Percentiles rank a stretch among this genome's conserved stretches.
These are phyloP conservation scores for Leccinum barrowsii DNA, from an alignment of 768 basidiomycete species.

Conservation along the genomic window DNA sequence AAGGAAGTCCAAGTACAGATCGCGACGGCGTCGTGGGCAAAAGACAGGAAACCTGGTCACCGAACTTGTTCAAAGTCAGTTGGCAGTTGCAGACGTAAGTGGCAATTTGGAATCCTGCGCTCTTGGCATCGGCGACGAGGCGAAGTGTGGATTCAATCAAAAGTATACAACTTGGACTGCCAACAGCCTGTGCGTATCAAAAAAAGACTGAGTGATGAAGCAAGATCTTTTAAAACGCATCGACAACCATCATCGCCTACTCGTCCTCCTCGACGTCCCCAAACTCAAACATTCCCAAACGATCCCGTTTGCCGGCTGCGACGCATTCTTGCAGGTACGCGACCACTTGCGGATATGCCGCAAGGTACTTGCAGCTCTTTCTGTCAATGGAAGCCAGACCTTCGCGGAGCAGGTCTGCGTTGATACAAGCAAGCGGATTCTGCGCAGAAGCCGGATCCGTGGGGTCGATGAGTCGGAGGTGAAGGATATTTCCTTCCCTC, in stretches of 20 bases:
- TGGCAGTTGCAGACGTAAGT: not conserved
- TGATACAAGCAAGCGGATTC: slow-evolving; percentile 77
- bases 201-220: not conserved
- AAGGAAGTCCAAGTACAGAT: not conserved
- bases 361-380: slow-evolving; percentile 70
- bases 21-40: not conserved
- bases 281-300: slow-evolving; percentile 85
- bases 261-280: slow-evolving; percentile 91
- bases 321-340: slow-evolving; percentile 63
- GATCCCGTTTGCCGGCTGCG: slow-evolving; percentile 64
- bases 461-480: slow-evolving; percentile 92
- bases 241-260: slow-evolving; percentile 11
- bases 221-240: slow-evolving; percentile 18
- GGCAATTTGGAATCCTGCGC: slow-evolving; percentile 6
- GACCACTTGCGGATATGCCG: slow-evolving; percentile 63
- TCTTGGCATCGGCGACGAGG: not conserved
- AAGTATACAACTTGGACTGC: slow-evolving; percentile 5
- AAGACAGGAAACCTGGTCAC: not conserved
- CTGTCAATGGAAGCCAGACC: slow-evolving; percentile 81
- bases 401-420: slow-evolving; percentile 85
- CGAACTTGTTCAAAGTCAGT: not conserved
- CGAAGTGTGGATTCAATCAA: not conserved
- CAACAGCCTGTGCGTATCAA: not conserved
- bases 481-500: slow-evolving; percentile 71
- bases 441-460: slow-evolving; percentile 61